Evolutionary conservation across 2,329 filamentous ascomycete species (phyloP).

Genomic region (Teratosphaeria nubilosa): DNA sequence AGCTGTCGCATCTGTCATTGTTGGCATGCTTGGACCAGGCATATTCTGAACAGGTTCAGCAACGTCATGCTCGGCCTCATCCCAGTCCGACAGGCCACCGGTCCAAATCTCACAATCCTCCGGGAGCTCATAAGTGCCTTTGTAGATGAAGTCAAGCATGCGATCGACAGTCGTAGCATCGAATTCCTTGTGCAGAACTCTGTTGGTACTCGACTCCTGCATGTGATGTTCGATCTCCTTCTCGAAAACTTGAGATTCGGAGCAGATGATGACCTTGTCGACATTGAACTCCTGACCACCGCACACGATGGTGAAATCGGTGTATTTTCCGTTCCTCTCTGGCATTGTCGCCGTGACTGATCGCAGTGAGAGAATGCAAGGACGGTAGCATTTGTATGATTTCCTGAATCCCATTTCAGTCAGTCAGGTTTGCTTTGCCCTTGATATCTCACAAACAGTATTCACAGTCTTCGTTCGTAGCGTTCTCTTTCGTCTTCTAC

Average conservation of each 20-base stretch:
- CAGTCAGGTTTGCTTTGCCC: not conserved
- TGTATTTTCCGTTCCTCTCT: slow-evolving; percentile 1
- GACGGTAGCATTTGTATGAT: not conserved
- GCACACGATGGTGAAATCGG: slow-evolving; percentile 10
- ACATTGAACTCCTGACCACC: slow-evolving; percentile 7
- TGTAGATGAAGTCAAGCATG: slow-evolving; percentile 9
- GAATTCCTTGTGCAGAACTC: slow-evolving; percentile 8
- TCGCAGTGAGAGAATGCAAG: not conserved
- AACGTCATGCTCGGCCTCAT: not conserved
- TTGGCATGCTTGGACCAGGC: not conserved
- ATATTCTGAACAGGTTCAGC: not conserved
- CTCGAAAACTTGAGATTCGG: slow-evolving; percentile 6
- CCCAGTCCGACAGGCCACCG: not conserved
- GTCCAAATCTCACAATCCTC: not conserved
- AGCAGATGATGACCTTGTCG: slow-evolving; percentile 10
- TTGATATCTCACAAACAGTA: not conserved
- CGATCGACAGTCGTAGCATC: slow-evolving; percentile 7
- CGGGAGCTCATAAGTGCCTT: slow-evolving; percentile 1
- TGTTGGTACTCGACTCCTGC: slow-evolving; percentile 1
- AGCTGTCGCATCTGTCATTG: no score
- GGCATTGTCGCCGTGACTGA: not conserved
- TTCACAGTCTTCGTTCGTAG: not conserved
- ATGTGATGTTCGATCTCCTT: slow-evolving; percentile 3
- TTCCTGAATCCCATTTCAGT: not conserved
- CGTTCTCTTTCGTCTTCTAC: not conserved